Evolutionary conservation across 208 protist genomes (phyloP), one percentile per base, ranked within the genome.

Genomic region (Porcisia deanei): DNA sequence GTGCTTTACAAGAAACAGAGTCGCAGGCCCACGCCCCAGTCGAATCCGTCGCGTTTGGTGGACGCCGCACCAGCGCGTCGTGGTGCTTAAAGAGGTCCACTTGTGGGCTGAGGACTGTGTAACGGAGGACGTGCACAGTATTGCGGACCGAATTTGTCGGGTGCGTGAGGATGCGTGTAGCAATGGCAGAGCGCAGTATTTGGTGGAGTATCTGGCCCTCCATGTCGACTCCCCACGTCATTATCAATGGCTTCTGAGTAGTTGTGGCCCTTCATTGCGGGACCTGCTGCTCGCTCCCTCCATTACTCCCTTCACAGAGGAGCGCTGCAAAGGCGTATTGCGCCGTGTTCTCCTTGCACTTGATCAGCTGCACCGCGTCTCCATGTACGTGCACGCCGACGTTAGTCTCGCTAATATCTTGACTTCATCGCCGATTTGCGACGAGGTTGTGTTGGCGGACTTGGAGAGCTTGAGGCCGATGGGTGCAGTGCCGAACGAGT

Each of bases 321-420:
- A 25, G 16, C 25, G 72, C 30, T 65, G 65, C 59, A 66, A 65
- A 68, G 20, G 20, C 65, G 63, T 88, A 20, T 73, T 82, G 59
- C 71, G 76, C 34, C 59, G 87, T 18, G 55, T 87, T 45, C 69
- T 91, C 41, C 59, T 61, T n/a, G 91, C 87, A 5, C 76, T 95
- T 16, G 47, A 73, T 41, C 80, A 86, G 59, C 83, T 95, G 8
- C 88, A 95, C 78, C 66, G 73, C 3, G 74, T 68, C 45, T 74
- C 75, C 25, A 53, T 54, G 7, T 68, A 85, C 65, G 80, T 88
- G 16, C 91, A 95, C 74, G 88, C 81, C 18, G 91, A 95, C 71
- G 71, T 95, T 37, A 91, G 80, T 58, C 80, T 84, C 18, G 52
- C 82, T 22, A 95, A 95, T 69, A 69, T 95, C 63, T 77, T 95